phyloP scores from a whole-genome alignment of 805 yeast genomes.

The Kuraishia floccosa region DNA sequence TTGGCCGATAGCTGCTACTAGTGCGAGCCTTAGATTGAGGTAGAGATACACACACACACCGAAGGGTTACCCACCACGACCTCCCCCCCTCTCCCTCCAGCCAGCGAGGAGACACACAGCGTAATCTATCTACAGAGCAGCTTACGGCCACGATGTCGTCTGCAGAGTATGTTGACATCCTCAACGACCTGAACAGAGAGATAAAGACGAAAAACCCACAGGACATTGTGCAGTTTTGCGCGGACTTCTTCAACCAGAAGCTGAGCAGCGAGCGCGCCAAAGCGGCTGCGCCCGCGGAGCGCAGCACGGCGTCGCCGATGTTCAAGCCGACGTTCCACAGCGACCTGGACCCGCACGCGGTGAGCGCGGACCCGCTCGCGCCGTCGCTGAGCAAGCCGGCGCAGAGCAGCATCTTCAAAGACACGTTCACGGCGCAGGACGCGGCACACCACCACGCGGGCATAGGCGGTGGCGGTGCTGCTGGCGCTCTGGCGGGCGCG shows the following conservation, averaged over 20 bases:
- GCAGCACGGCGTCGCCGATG: constrained; percentile 7
- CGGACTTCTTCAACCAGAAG: constrained; percentile 55
- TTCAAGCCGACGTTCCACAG: constrained; percentile 57
- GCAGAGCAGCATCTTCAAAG: constrained; percentile 4
- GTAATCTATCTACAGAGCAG: no score
- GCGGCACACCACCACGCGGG: no score
- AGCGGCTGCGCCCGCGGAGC: constrained; percentile 26
- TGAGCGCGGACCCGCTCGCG: constrained; percentile 16
- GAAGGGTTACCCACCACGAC: no score
- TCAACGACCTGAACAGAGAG: constrained; percentile 53
- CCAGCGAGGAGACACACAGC: no score
- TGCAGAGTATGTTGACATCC: constrained; percentile 26
- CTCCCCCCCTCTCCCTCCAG: no score
- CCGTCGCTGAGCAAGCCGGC: neutral
- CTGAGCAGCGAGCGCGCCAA: constrained; percentile 51
- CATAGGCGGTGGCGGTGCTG: constrained; percentile 13
- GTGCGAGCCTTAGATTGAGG: no score
- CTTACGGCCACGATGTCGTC: constrained; percentile 5
- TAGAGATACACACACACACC: no score
- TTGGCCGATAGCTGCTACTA: no score
- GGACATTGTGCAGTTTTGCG: constrained; percentile 67
- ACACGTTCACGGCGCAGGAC: constrained; percentile 2
- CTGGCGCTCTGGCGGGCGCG: constrained; percentile 10
- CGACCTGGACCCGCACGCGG: constrained; percentile 52
- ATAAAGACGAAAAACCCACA: constrained; percentile 42